Conservation (phyloP, 2,329 filamentous ascomycete species). For the Xylaria arbuscula region DNA sequence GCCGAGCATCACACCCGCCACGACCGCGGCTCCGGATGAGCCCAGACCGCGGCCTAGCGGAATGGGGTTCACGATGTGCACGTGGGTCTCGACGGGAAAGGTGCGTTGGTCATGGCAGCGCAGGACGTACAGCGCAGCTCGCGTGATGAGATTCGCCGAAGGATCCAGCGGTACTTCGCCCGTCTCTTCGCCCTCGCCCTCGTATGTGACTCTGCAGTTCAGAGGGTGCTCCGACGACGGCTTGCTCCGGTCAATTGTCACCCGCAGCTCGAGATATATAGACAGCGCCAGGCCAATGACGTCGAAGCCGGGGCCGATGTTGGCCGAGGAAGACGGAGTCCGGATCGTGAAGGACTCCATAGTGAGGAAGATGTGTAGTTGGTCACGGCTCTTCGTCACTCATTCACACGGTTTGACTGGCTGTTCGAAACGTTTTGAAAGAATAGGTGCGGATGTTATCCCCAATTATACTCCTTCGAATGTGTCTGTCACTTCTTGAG, state of each 20-base stretch:
- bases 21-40: conserved; percentile 95
- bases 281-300: conserved; percentile 95
- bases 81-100: conserved; percentile 87
- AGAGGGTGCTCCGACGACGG: conserved; percentile 69
- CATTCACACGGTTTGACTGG: conserved; percentile 6
- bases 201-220: conserved; percentile 92
- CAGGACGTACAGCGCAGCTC: conserved; percentile 93
- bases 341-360: conserved; percentile 76
- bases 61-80: conserved; percentile 96
- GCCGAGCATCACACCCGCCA: conserved; percentile 91
- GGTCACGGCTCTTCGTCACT: conserved; percentile 3
- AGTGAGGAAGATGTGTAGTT: background rate
- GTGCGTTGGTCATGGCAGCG: conserved; percentile 87
- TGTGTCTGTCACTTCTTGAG: background rate
- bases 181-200: conserved; percentile 78
- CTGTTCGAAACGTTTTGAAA: background rate
- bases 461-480: background rate
- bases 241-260: conserved; percentile 75
- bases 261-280: conserved; percentile 89
- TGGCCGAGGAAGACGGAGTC: conserved; percentile 94
- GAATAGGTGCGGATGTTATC: background rate
- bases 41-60: conserved; percentile 91
- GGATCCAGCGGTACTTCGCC: conserved; percentile 84
- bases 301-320: conserved; percentile 97
- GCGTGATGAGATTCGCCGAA: conserved; percentile 90